phyloP scores from a whole-genome alignment of 2,329 filamentous ascomycete species.

The Paraphaeosphaeria sporulosa region DNA sequence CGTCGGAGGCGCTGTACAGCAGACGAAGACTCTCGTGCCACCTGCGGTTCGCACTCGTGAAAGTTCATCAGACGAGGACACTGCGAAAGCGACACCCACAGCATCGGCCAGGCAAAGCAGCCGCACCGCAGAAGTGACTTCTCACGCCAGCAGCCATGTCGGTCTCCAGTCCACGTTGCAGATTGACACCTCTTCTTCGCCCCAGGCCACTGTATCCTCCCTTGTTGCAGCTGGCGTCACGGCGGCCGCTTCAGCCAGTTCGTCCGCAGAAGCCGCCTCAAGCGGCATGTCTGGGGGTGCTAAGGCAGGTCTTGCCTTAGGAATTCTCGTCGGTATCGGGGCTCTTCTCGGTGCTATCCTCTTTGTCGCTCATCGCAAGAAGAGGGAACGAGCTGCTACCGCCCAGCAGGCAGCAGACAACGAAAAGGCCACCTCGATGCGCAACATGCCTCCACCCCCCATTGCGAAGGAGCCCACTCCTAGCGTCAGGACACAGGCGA shows the following conservation, averaged over 20 bases:
- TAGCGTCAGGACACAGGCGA: conserved; percentile 53
- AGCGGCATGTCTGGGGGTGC: conserved; percentile 55
- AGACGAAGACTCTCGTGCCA: conserved; percentile 22
- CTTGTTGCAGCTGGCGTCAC: conserved; percentile 12
- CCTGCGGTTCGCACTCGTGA: conserved; percentile 16
- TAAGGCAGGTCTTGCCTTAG: conserved; percentile 87
- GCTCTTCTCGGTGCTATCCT: conserved; percentile 72
- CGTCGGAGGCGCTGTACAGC: conserved; percentile 30
- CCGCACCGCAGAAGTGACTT: conserved; percentile 23
- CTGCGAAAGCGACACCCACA: conserved; percentile 18
- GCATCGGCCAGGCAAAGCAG: conserved; percentile 25
- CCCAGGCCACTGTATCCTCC: conserved; percentile 22
- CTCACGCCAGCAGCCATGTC: conserved; percentile 19
- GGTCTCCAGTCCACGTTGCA: conserved; percentile 27
- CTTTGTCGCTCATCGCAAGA: conserved; percentile 76
- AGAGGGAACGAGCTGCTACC: conserved; percentile 60
- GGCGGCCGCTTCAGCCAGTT: conserved; percentile 31
- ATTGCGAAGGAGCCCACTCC: conserved; percentile 33
- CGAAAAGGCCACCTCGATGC: conserved; percentile 49
- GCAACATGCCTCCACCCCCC: conserved; percentile 37
- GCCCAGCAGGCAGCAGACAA: conserved; percentile 49
- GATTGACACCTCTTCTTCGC: conserved; percentile 40
- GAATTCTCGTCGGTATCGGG: conserved; percentile 74
- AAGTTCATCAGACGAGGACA: conserved; percentile 12
- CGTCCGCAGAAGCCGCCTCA: conserved; percentile 29